Evolutionary conservation across 139 green algal genomes (phyloP).

Genomic region (Bryopsis sp.): DNA sequence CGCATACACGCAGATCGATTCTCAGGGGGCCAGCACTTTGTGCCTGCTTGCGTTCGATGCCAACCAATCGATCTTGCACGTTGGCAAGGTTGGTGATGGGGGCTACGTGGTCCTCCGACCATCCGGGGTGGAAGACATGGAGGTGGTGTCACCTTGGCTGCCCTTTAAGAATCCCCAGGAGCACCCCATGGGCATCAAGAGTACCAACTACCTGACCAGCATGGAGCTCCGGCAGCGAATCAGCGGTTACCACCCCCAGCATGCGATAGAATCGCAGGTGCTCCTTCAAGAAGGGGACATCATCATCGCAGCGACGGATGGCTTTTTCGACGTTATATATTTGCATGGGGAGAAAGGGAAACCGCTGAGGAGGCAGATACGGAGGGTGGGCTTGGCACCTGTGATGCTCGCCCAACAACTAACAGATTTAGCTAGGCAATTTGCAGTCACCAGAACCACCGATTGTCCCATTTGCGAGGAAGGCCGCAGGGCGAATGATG

Average conservation of each 20-base stretch:
- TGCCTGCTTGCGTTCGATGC: neutral
- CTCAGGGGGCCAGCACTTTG: neutral
- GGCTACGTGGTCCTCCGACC: constrained; percentile 1
- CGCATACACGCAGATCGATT: neutral
- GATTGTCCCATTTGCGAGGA: neutral
- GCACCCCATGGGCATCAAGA: neutral
- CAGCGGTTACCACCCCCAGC: neutral
- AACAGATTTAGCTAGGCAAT: neutral
- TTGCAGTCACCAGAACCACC: neutral
- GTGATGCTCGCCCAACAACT: neutral
- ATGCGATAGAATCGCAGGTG: neutral
- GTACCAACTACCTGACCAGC: neutral
- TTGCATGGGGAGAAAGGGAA: neutral
- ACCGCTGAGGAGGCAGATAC: neutral
- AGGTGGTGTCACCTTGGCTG: neutral
- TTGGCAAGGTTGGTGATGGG: neutral
- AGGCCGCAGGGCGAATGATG: neutral
- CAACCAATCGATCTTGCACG: neutral
- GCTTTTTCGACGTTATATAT: constrained; percentile 1
- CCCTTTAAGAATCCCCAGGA: neutral
- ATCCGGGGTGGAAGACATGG: neutral
- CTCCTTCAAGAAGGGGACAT: neutral
- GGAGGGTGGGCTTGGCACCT: neutral
- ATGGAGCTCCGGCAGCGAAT: neutral
- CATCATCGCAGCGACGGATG: neutral